A percentile compares a stretch with the other conserved stretches of the same genome.
Evolutionary conservation across 345 rosid genomes (phyloP).

Genomic region (Camelina neglecta): DNA sequence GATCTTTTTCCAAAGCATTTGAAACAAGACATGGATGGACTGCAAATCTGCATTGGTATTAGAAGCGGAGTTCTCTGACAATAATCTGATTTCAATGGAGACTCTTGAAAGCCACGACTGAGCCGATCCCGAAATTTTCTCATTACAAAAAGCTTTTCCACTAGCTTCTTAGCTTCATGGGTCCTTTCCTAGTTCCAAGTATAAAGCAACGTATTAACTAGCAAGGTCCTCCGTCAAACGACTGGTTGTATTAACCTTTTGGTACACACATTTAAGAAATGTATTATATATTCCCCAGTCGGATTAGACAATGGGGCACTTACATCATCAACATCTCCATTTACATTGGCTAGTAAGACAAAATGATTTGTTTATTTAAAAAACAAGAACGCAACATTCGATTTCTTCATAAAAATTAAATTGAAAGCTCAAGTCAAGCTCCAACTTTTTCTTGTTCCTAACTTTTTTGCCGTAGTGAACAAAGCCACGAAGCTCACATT

Average conservation of each 20-base stretch:
- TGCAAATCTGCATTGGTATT: slow-evolving; percentile 48
- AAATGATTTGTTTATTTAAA: slow-evolving; percentile 6
- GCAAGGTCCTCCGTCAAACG: slow-evolving; percentile 70
- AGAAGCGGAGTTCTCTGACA: too few species aligned
- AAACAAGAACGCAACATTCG: slow-evolving; percentile 12
- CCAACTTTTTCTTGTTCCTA: slow-evolving; percentile 13
- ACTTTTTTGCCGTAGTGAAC: slow-evolving; percentile 33
- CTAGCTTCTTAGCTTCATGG: slow-evolving; percentile 62
- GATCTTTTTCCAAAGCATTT: slow-evolving; percentile 50
- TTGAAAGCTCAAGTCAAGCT: slow-evolving; percentile 38
- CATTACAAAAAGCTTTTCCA: not conserved
- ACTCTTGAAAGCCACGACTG: slow-evolving; percentile 65
- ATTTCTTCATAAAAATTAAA: not conserved
- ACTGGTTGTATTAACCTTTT: slow-evolving; percentile 64
- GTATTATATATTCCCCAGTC: slow-evolving; percentile 45
- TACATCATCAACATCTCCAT: slow-evolving; percentile 31
- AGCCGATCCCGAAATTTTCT: slow-evolving; percentile 40
- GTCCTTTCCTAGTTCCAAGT: slow-evolving; percentile 63
- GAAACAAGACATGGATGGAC: slow-evolving; percentile 55
- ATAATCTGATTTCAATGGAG: slow-evolving; percentile 55
- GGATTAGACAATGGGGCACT: slow-evolving; percentile 34
- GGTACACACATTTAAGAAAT: slow-evolving; percentile 55
- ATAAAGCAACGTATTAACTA: slow-evolving; percentile 57
- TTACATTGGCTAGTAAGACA: not conserved
- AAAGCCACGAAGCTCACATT: slow-evolving; percentile 29